phyloP scores from a whole-genome alignment of 1,284 basidiomycete species.

The Melampsora occidentalis region DNA sequence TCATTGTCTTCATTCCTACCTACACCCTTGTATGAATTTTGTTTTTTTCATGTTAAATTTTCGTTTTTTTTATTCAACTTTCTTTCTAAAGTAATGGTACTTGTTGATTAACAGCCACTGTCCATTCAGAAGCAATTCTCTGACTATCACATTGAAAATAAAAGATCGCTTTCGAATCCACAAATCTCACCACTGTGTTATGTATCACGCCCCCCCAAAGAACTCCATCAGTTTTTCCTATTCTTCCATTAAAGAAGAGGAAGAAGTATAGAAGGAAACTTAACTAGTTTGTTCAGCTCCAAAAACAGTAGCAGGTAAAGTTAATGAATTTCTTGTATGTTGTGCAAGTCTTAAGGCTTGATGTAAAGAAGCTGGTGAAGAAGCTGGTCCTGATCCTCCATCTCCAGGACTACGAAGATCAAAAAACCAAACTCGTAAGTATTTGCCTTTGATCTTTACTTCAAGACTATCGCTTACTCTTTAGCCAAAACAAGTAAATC shows the following conservation, averaged over 20 bases:
- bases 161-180: conserved; percentile 32
- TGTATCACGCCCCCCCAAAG: background rate
- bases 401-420: conserved; percentile 23
- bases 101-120: conserved; percentile 40
- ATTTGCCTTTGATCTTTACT: too few relatives aligned
- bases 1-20: too few relatives aligned
- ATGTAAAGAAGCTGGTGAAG: conserved; percentile 18
- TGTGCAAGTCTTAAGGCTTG: conserved; percentile 41
- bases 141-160: conserved; percentile 42
- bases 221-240: too few relatives aligned
- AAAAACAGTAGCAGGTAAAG: conserved; percentile 35
- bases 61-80: too few relatives aligned
- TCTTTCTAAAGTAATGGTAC: conserved; percentile 22
- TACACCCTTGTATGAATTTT: too few relatives aligned
- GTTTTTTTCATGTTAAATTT: background rate
- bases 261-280: background rate
- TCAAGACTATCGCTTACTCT: too few relatives aligned
- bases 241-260: too few relatives aligned
- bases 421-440: background rate
- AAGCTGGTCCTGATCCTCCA: conserved; percentile 20
- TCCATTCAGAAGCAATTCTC: conserved; percentile 32
- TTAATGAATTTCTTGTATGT: conserved; percentile 25
- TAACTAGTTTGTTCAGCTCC: conserved; percentile 38
- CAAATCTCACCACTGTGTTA: conserved; percentile 32
- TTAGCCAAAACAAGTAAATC: conserved; percentile 42